Conservation (phyloP, 2,329 filamentous ascomycete genomes). For the Madurella mycetomatis region DNA sequence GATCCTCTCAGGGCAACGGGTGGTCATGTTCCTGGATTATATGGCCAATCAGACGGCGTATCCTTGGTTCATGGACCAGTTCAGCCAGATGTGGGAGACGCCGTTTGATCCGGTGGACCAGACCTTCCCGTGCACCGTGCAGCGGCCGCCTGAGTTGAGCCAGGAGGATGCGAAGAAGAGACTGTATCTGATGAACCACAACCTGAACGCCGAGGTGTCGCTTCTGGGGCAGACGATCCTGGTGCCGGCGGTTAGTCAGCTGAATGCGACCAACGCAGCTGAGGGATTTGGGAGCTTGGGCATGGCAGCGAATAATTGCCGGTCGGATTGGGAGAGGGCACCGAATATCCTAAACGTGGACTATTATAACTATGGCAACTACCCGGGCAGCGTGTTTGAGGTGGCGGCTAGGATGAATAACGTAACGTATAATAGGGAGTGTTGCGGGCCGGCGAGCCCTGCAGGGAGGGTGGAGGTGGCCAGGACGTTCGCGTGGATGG, state of each 20-base stretch:
- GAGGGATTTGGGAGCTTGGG: slow-evolving; percentile 65
- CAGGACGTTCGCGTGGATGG: slow-evolving; percentile 8
- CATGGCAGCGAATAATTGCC: slow-evolving; percentile 58
- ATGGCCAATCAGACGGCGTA: slow-evolving; percentile 71
- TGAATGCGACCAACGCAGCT: slow-evolving; percentile 69
- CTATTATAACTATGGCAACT: slow-evolving; percentile 71
- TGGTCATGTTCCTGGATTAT: slow-evolving; percentile 82
- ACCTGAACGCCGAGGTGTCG: slow-evolving; percentile 74
- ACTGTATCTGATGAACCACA: slow-evolving; percentile 86
- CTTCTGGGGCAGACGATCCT: slow-evolving; percentile 60
- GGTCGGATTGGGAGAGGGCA: slow-evolving; percentile 56
- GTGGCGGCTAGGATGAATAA: slow-evolving; percentile 67
- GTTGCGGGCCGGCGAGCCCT: slow-evolving; percentile 51
- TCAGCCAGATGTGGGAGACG: slow-evolving; percentile 86
- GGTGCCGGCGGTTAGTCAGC: slow-evolving; percentile 64
- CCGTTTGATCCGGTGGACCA: slow-evolving; percentile 67
- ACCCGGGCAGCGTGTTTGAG: slow-evolving; percentile 69
- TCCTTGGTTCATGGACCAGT: slow-evolving; percentile 84
- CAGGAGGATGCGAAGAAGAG: slow-evolving; percentile 51
- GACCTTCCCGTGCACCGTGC: slow-evolving; percentile 70
- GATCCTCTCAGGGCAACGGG: slow-evolving; percentile 66
- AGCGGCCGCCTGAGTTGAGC: slow-evolving; percentile 67
- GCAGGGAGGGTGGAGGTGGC: slow-evolving; percentile 46
- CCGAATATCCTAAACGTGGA: slow-evolving; percentile 81
- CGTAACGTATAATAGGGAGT: slow-evolving; percentile 55